Base-by-base conservation (phyloP, 257 asterid species). In the Verbascum thapsus region DNA sequence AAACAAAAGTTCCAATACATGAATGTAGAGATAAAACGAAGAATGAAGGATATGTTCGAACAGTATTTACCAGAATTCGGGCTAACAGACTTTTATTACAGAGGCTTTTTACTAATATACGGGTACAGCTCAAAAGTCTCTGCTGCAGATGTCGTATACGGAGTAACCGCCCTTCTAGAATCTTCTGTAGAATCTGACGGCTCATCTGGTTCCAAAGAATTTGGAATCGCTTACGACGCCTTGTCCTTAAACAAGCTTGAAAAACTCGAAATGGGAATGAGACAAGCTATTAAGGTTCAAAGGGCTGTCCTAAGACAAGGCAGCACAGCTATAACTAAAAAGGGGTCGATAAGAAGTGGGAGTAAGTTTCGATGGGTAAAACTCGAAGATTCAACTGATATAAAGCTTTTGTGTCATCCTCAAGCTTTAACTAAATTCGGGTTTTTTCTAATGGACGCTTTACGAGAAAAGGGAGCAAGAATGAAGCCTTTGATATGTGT, bases 331-430 rank as follows among this genome's bases (percentile, higher is more conserved):
- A 88, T 94, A 66, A 88, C 95, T 16, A 94, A 86, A 81, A 94
- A 81, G 68, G 99, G 99, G 4, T 88, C 95, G 5, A 94, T 94
- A 56, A 81, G 99, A 73, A 88, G 98, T 66, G 99, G 98, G 52
- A 86, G 98, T 43, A 94, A 88, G 75, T 94, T 90, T 72, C 72
- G 99, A 55, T 90, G 99, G 99, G 96, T 94, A 67, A 90, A 90
- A 64, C 95, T 94, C 6, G 95, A 94, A 53, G 95, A 94, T 68
- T 79, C 95, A 1, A 82, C 88, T 1, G 99, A 94, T 74, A 73
- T 83, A 22, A 83, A 80, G 75, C 82, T 94, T 51, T 57, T 94
- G 67, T 88, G 96, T 51, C 77, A 84, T 57, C 99, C 99, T 70
- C 96, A 90, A 73, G 96, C 98, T 52, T 78, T 94, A 70, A 94